A percentile compares a stretch with the other conserved stretches of the same genome.
phyloP scores from a whole-genome alignment of 257 asterid genomes.

The Jacaranda copaia region DNA sequence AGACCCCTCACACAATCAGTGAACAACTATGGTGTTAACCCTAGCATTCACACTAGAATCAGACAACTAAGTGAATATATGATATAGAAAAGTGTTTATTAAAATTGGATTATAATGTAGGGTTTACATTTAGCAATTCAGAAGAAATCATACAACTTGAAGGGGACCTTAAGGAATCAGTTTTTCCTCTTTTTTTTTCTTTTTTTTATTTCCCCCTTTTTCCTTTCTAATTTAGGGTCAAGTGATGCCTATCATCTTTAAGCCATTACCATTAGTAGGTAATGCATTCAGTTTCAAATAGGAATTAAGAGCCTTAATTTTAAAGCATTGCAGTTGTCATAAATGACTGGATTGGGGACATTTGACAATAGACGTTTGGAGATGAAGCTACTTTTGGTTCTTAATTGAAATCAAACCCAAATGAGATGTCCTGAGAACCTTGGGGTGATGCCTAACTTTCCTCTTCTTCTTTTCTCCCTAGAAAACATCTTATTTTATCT shows the following conservation, averaged over 20 bases:
- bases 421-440: too few species aligned
- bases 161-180: neutral
- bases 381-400: too few species aligned
- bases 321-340: too few species aligned
- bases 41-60: neutral
- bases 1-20: neutral
- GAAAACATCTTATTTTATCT: neutral
- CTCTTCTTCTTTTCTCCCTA: slow-evolving; percentile 3
- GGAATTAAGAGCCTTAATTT: too few species aligned
- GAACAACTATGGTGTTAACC: neutral
- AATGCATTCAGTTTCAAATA: too few species aligned
- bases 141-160: neutral
- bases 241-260: neutral
- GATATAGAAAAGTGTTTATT: neutral
- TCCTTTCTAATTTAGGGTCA: neutral
- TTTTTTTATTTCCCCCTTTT: too few species aligned
- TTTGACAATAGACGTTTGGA: too few species aligned
- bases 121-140: neutral
- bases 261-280: neutral
- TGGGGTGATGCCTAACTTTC: neutral
- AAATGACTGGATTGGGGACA: too few species aligned
- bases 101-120: neutral
- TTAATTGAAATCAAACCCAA: too few species aligned
- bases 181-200: neutral
- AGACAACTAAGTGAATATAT: neutral